Conservation (phyloP, 2,329 filamentous ascomycete species). For the Claviceps maximensis region DNA sequence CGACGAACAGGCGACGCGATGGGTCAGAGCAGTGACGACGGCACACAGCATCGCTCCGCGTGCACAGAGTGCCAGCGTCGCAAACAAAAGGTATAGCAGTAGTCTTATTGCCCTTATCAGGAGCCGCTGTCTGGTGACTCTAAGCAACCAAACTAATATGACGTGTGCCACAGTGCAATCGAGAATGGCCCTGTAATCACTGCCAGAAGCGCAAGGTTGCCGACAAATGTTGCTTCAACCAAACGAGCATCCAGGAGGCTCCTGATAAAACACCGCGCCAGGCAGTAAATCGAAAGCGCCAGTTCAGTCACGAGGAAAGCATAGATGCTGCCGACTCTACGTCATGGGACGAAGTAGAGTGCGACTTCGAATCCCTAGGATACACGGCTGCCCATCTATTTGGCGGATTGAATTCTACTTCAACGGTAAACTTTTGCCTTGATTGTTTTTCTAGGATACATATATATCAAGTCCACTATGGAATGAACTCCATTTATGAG, state of each 20-base stretch:
- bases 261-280: constrained; percentile 11
- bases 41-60: constrained; percentile 17
- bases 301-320: constrained; percentile 9
- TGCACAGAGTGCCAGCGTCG: constrained; percentile 30
- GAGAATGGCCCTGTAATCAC: constrained; percentile 27
- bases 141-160: background rate
- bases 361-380: constrained; percentile 22
- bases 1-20: constrained; percentile 2
- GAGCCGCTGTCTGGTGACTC: background rate
- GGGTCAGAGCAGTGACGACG: constrained; percentile 8
- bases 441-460: background rate
- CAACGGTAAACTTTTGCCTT: background rate
- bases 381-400: constrained; percentile 22
- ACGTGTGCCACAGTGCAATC: constrained; percentile 19
- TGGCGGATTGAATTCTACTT: constrained; percentile 10
- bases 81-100: constrained; percentile 23
- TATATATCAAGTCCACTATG: too few relatives aligned
- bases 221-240: constrained; percentile 22
- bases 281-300: constrained; percentile 13
- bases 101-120: background rate
- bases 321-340: constrained; percentile 10
- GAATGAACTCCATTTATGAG: too few relatives aligned
- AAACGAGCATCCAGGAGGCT: constrained; percentile 7
- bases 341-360: constrained; percentile 13
- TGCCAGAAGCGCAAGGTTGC: constrained; percentile 26